Evolutionary conservation across 169 alveolate genomes (phyloP).

Genomic region (Cryptosporidium meleagridis): DNA sequence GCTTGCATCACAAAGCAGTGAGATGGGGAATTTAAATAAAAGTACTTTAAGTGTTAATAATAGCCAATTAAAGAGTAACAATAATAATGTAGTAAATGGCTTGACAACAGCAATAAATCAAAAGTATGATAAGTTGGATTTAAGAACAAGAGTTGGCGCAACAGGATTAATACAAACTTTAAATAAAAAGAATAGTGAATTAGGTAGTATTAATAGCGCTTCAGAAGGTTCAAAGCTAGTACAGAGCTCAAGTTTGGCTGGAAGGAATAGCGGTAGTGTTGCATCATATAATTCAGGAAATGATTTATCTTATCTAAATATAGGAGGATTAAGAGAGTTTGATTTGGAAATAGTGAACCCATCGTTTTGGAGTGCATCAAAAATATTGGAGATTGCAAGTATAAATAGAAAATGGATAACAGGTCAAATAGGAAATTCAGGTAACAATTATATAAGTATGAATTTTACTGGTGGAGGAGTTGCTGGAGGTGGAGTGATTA

Average conservation of each 20-base stretch:
- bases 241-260: neutral
- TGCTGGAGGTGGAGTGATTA: neutral
- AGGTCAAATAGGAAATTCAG: constrained; percentile 23
- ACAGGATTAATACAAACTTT: neutral
- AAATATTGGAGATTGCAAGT: constrained; percentile 38
- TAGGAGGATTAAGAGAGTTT: neutral
- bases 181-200: neutral
- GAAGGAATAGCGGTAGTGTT: neutral
- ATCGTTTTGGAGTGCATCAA: constrained; percentile 57
- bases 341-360: constrained; percentile 23
- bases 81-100: neutral
- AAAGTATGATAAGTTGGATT: neutral
- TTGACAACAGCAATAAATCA: neutral
- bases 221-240: neutral
- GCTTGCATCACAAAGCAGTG: constrained; percentile 22
- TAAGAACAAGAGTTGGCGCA: neutral
- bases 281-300: neutral
- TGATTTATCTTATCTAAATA: neutral
- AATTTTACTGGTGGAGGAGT: neutral
- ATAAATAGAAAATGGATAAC: constrained; percentile 64
- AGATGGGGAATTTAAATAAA: neutral
- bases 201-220: neutral
- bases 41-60: neutral
- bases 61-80: neutral
- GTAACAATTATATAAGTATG: constrained; percentile 1